Percentiles rank a stretch among this genome's conserved stretches.
Conservation (phyloP, 2,329 filamentous ascomycete genomes). For the Phyllosticta paracitricarpa region DNA sequence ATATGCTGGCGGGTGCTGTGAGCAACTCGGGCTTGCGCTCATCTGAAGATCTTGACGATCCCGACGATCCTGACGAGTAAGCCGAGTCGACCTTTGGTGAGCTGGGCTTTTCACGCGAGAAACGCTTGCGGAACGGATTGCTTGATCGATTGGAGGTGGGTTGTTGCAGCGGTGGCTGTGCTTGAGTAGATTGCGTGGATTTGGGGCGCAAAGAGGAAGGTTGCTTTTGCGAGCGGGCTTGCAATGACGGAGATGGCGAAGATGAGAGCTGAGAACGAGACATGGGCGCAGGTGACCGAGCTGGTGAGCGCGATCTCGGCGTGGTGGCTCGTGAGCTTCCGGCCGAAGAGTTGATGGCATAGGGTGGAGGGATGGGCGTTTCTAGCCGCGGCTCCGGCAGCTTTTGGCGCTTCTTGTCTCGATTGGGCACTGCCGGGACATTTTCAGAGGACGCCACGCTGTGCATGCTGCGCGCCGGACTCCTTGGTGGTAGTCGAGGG, state of each 20-base stretch:
- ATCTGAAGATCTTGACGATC: slow-evolving; percentile 16
- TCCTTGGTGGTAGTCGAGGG: slow-evolving; percentile 2
- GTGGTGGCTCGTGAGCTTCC: slow-evolving; percentile 6
- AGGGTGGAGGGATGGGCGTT: slow-evolving; percentile 5
- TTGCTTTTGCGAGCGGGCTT: background rate
- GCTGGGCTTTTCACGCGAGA: slow-evolving; percentile 6
- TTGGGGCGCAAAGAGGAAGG: background rate
- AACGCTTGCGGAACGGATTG: slow-evolving; percentile 1
- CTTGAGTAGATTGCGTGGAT: background rate
- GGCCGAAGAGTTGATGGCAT: background rate
- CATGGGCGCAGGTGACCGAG: slow-evolving; percentile 2
- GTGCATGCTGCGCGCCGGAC: background rate
- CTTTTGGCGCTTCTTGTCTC: slow-evolving; percentile 2
- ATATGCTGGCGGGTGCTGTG: background rate
- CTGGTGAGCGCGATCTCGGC: slow-evolving; percentile 5
- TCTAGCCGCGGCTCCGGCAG: slow-evolving; percentile 3
- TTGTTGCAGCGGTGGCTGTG: background rate
- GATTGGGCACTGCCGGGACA: background rate
- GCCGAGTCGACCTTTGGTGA: slow-evolving; percentile 21
- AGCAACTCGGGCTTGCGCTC: background rate
- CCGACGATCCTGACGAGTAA: slow-evolving; percentile 27
- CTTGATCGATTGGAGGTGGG: background rate
- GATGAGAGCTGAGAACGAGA: background rate
- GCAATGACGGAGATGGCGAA: background rate
- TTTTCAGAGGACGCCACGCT: background rate